Conservation (phyloP, 495 filamentous ascomycete species). For the Aspergillus bertholletiae region DNA sequence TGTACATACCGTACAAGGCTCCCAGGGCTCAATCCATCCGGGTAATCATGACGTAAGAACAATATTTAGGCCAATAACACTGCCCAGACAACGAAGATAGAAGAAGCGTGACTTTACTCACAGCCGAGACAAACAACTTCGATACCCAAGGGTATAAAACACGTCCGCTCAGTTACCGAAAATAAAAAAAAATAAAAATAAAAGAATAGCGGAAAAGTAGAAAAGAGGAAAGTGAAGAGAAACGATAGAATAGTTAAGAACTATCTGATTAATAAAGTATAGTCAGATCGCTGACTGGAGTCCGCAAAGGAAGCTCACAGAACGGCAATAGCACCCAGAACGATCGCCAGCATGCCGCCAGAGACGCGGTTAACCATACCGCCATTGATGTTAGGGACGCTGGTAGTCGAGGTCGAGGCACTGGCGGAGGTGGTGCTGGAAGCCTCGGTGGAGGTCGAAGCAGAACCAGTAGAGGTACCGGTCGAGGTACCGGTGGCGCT, state of each 20-base stretch:
- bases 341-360: conserved; percentile 34
- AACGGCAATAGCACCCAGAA: conserved; percentile 30
- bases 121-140: neutral
- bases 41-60: conserved; percentile 4
- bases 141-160: conserved; percentile 2
- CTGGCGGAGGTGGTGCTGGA: conserved; percentile 8
- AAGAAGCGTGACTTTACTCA: conserved; percentile 4
- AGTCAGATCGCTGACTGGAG: conserved; percentile 2
- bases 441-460: conserved; percentile 14
- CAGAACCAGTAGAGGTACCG: conserved; percentile 11
- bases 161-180: conserved; percentile 3
- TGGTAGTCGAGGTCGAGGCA: conserved; percentile 5
- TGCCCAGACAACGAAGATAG: conserved; percentile 2
- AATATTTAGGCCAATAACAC: conserved; percentile 1
- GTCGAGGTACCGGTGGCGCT: conserved; percentile 4
- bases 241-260: conserved; percentile 5
- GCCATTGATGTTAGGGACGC: conserved; percentile 23
- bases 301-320: conserved; percentile 21
- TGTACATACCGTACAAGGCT: conserved; percentile 18
- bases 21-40: conserved; percentile 1
- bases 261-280: conserved; percentile 9
- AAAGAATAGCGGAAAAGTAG: too few species aligned
- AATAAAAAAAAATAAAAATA: conserved; percentile 1
- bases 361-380: conserved; percentile 36
- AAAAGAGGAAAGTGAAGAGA: conserved; percentile 5